Percentiles rank a stretch among this genome's conserved stretches.
These are phyloP conservation scores for Aegilops umbellulata DNA, from an alignment of 176 grass and related monocot genomes.

Conservation along the genomic window DNA sequence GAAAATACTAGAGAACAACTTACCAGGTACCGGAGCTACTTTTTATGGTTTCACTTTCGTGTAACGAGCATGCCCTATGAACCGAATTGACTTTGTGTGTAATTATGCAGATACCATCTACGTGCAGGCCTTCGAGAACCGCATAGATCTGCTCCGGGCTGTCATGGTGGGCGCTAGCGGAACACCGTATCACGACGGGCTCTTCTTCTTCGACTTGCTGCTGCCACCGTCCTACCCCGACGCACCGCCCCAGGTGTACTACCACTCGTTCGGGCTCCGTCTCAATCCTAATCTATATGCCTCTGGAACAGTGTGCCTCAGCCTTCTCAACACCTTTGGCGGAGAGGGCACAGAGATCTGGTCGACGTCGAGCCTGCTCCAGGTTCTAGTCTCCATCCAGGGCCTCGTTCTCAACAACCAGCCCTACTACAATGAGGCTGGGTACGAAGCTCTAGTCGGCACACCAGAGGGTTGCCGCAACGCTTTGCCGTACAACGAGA, in stretches of 20 bases:
- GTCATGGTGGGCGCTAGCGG: neutral
- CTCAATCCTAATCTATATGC: constrained; percentile 37
- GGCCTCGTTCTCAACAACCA: neutral
- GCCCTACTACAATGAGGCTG: neutral
- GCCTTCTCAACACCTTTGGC: constrained; percentile 20
- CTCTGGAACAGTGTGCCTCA: constrained; percentile 32
- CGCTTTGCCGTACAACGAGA: neutral
- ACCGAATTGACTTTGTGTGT: neutral
- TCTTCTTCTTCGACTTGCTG: constrained; percentile 22
- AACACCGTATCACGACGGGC: constrained; percentile 14
- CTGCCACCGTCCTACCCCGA: neutral
- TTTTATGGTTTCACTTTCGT: neutral
- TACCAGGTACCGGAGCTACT: neutral
- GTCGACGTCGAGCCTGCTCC: neutral
- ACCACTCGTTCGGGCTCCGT: constrained; percentile 2
- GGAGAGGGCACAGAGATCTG: constrained; percentile 13
- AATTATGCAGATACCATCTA: neutral
- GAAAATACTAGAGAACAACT: neutral
- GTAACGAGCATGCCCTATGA: neutral
- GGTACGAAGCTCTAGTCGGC: neutral
- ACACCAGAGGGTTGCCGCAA: neutral
- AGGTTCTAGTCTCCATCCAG: neutral
- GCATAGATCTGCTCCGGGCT: constrained; percentile 17
- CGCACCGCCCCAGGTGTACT: constrained; percentile 5
- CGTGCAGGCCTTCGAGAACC: neutral